Percentiles rank a stretch among this genome's conserved stretches.
Conservation (phyloP, 129 eudicot species). For the Glebionis coronaria region DNA sequence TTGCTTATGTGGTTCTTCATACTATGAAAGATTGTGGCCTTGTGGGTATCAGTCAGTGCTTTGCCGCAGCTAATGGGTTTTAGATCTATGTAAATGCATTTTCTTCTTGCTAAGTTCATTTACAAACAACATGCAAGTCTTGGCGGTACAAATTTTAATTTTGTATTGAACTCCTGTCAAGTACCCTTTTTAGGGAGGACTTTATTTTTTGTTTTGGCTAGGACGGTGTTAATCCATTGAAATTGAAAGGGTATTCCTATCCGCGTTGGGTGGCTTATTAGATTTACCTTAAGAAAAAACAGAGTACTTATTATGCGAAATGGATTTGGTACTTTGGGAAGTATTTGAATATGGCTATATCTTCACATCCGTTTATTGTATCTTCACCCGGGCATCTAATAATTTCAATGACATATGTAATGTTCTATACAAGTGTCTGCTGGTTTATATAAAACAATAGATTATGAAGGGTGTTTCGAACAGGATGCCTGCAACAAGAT, state of each 20-base stretch:
- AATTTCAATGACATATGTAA: too few relatives aligned
- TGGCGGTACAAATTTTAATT: not conserved
- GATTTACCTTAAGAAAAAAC: not conserved
- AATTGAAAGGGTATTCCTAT: not conserved
- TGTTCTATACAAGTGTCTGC: too few relatives aligned
- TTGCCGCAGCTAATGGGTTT: not conserved
- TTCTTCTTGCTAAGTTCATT: not conserved
- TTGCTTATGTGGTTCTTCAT: not conserved
- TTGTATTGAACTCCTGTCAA: not conserved
- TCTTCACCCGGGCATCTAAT: too few relatives aligned
- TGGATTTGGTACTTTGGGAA: not conserved
- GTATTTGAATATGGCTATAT: not conserved
- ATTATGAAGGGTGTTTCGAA: too few relatives aligned
- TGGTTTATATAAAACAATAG: too few relatives aligned
- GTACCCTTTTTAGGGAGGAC: not conserved
- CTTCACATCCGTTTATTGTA: too few relatives aligned
- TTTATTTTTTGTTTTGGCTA: not conserved
- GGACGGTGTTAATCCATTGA: not conserved
- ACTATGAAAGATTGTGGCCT: too few relatives aligned
- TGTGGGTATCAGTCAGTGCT: not conserved
- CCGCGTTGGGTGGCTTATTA: not conserved
- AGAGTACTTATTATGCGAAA: not conserved
- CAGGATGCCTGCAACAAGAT: too few relatives aligned
- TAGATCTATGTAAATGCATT: not conserved
- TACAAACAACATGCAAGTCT: not conserved